A percentile compares a stretch with the other conserved stretches of the same genome.
Evolutionary conservation across 495 filamentous ascomycete species (phyloP).

Genomic region (Melanomma pulvis-pyrius): DNA sequence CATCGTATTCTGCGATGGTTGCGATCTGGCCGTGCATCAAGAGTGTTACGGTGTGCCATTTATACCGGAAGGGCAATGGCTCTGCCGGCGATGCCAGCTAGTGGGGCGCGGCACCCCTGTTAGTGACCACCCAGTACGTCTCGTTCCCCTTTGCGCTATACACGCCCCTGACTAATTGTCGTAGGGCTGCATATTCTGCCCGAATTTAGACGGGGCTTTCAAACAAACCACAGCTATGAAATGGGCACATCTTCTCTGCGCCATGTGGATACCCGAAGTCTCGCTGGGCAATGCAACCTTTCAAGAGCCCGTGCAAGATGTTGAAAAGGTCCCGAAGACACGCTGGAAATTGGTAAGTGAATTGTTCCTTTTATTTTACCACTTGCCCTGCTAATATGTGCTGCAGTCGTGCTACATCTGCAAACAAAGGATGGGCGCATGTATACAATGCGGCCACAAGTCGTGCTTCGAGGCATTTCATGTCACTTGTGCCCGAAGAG

Average conservation of each 20-base stretch:
- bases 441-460: conserved; percentile 98
- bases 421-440: conserved; percentile 94
- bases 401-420: conserved; percentile 87
- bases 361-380: background rate
- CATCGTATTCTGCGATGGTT: conserved; percentile 98
- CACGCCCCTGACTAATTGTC: conserved; percentile 23
- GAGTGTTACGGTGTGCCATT: conserved; percentile 99
- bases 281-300: conserved; percentile 93
- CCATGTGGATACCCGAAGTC: conserved; percentile 98
- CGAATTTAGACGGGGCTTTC: conserved; percentile 95
- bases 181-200: conserved; percentile 94
- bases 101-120: conserved; percentile 88
- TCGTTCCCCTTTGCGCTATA: conserved; percentile 1
- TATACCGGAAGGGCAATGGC: conserved; percentile 98
- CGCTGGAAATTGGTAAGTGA: conserved; percentile 75
- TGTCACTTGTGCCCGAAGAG: conserved; percentile 89
- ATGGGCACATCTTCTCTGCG: conserved; percentile 96
- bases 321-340: conserved; percentile 92
- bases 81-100: conserved; percentile 94
- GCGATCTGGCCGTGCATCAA: conserved; percentile 96
- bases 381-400: conserved; percentile 12
- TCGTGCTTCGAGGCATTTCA: conserved; percentile 98
- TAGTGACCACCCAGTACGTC: conserved; percentile 46
- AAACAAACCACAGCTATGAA: conserved; percentile 94
- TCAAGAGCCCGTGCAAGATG: conserved; percentile 97